Conservation (phyloP, 345 rosid species). For the Hibiscus syriacus region DNA sequence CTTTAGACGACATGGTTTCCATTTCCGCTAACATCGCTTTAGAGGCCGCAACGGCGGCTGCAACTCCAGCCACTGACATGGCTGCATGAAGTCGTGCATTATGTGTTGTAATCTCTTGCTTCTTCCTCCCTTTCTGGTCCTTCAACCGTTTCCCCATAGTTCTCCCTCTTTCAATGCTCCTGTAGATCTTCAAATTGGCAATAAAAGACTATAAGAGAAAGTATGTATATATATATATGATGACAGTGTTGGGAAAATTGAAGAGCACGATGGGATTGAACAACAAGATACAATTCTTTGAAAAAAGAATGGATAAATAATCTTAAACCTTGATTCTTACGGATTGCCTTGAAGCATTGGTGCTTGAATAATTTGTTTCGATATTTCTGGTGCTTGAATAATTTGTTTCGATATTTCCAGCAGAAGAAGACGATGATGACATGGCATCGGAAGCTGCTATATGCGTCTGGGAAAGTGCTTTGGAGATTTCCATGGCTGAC, state of each 20-base stretch:
- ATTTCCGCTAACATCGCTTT: conserved; percentile 35
- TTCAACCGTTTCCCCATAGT: conserved; percentile 85
- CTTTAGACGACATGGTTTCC: conserved; percentile 22
- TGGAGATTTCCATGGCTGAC: conserved; percentile 80
- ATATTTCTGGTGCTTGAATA: conserved; percentile 29
- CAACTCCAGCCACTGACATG: conserved; percentile 89
- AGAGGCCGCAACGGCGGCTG: conserved; percentile 82
- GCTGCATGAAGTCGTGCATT: conserved; percentile 88
- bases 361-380: conserved; percentile 32
- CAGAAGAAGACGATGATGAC: conserved; percentile 27
- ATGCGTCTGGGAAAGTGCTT: conserved; percentile 44
- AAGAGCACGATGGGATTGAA: conserved; percentile 1
- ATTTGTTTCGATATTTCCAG: conserved; percentile 25
- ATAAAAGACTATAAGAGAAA: not conserved
- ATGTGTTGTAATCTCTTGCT: conserved; percentile 74
- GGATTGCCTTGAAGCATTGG: conserved; percentile 27
- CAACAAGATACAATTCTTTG: not conserved
- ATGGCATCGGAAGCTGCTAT: conserved; percentile 23
- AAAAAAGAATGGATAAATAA: too few species aligned
- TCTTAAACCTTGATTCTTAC: conserved; percentile 23
- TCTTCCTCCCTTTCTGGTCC: conserved; percentile 87
- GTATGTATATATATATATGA: not conserved
- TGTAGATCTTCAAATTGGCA: conserved; percentile 44
- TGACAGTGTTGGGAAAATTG: not conserved
- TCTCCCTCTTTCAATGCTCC: conserved; percentile 58